Base-by-base conservation (phyloP, 2,329 filamentous ascomycete species). In the Colletotrichum tofieldiae region DNA sequence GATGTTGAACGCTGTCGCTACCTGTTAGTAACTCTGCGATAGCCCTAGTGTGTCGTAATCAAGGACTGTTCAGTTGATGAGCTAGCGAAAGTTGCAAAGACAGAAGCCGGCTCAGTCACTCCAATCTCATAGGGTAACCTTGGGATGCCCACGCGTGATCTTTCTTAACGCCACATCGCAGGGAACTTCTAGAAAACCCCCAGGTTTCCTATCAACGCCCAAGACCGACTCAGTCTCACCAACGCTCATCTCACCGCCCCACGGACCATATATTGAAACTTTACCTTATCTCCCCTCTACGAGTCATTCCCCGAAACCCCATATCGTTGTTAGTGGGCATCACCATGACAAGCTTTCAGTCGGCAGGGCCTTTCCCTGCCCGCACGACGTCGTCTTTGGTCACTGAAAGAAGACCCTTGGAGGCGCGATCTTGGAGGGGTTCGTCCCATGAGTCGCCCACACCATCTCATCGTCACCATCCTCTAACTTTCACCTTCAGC, bases 261-360 rank as follows among this genome's bases (percentile, higher is more conserved):
- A 71, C 64, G 69, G 6, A 11, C 37, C 18, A 20, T 39, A 26
- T 23, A 63, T 58, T 63, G 41, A 23, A 58, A n/a, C 47, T 64
- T n/a, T n/a, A 54, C 14, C 35, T 68, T 67, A 71, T 71, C 68
- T 71, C 56, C 8, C 20, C 23, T 20, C 0, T 32, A 45, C 65
- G 65, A 68, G 65, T 71, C 68, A 71, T 49, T 51, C 9, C 51
- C 45, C 32, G n/a, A 64, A 45, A 26, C 32, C 51, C 65, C 49
- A 35, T 47, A 55, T 47, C 47, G 12, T 5, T 7, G 29, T 12
- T 23, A 14, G 35, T 26, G 37, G 37, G 29, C 39, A 35, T 58
- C 68, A 29, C 39, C 49, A 29, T 11, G 23, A 67, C 43, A 59
- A 63, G 58, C 58, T 58, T 58, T 23, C 29, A 8, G 2, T 20